Evolutionary conservation across 257 asterid species (phyloP), one percentile per base, ranked within the genome.

Genomic region (Cordia subcordata): DNA sequence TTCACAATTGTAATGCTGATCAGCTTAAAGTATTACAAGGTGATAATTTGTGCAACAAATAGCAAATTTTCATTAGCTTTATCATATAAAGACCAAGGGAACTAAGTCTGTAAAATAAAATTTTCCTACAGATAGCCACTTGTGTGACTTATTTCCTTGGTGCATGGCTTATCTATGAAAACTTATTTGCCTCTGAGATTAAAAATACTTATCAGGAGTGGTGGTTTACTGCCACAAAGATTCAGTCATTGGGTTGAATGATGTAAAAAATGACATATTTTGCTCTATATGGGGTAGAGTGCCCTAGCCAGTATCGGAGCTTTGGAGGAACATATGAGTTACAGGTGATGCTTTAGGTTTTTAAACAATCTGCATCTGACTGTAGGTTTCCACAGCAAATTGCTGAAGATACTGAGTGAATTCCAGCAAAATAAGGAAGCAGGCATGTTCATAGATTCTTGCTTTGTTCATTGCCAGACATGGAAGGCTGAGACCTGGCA

Each of bases 401-500:
- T 91, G 81, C 85, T 91, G 40, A 76, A 68, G 66, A 68, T 75
- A 11, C 84, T 91, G 1, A 15, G 66, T 13, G 77, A 70, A 58
- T 75, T 88, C 72, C 77, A 74, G 66, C 58, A 82, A 75, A 85
- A 65, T 13, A 67, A 59, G 46, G 81, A 83, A 68, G 71, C 70
- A 52, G 96, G 98, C 15, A 56, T 88, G 81, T 91, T 88, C 62
- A 72, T 91, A 69, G 75, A 85, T 76, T 91, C 98, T 58, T 91
- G 98, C 72, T 91, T 82, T 63, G 47, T 58, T 62, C 98, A 91
- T 74, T 91, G 96, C 79, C 95, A 91, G 73, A 88, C 94, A 60
- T 83, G 94, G 96, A 79, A 61, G 37, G 49, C 88, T 37, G 82
- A 75, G 73, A 88, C 94, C 55, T 91, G 98, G 96, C 96, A 91